phyloP scores from a whole-genome alignment of 176 grass and related monocot species.

The Carex kokanica region DNA sequence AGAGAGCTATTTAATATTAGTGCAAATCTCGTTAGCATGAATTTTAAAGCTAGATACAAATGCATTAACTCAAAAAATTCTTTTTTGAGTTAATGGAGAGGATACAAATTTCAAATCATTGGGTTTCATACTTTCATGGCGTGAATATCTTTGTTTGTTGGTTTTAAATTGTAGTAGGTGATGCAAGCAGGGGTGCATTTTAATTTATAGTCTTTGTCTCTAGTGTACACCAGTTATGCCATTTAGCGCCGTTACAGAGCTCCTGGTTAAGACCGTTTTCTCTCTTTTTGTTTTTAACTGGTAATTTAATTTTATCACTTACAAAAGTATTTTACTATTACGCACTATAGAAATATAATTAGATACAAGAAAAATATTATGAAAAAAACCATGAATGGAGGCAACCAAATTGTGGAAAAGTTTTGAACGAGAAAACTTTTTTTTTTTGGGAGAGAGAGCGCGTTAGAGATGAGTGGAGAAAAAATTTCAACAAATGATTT shows the following conservation, averaged over 20 bases:
- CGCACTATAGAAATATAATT: neutral
- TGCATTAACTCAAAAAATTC: too few relatives aligned
- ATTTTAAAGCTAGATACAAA: too few relatives aligned
- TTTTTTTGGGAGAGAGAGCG: too few relatives aligned
- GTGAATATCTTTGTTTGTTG: neutral
- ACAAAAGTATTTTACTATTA: neutral
- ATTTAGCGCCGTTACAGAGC: neutral
- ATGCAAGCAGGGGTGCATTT: neutral
- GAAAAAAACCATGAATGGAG: too few relatives aligned
- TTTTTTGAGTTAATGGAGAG: too few relatives aligned
- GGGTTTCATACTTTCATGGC: neutral
- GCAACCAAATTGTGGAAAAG: too few relatives aligned
- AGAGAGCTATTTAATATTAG: too few relatives aligned
- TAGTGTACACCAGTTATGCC: neutral
- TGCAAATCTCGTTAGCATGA: too few relatives aligned
- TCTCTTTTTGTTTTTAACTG: neutral
- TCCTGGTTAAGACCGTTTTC: neutral
- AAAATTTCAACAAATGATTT: too few relatives aligned
- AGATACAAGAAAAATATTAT: neutral
- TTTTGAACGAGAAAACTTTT: too few relatives aligned
- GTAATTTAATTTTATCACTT: neutral
- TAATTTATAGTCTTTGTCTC: neutral
- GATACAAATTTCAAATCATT: too few relatives aligned
- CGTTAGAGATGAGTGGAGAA: too few relatives aligned
- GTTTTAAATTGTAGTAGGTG: conserved; percentile 10